Base-by-base conservation (phyloP, 192 early-diverging fungal genomes). In the Chytriomyces sp. region DNA sequence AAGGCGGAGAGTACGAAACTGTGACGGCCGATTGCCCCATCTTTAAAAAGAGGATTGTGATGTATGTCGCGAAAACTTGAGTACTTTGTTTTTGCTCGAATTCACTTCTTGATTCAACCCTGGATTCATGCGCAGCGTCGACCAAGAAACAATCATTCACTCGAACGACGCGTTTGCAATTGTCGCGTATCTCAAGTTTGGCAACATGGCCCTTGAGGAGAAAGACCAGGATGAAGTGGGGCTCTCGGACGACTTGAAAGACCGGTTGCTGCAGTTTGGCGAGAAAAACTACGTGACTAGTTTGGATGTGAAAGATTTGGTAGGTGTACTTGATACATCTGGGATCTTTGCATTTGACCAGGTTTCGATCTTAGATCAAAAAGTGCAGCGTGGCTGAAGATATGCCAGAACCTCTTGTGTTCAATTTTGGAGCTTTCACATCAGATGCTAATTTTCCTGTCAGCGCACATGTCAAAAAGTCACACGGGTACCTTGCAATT, bases 1-100 rank as follows among this genome's bases (percentile, higher is more conserved):
- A 99, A 83, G 97, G 97, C 67, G 97, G 97, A 35, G 97, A 99
- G 83, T 99, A 93, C 77, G 97, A 99, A 77, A 93, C 96, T 5
- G 87, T 98, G 65, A 95, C 94, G 0, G 77, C 97, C 48, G 96
- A 99, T 74, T 95, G 92, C 71, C 97, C 97, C 4, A 72, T 99
- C 35, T 99, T 96, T 77, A 91, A 91, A 60, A 91, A 89, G 64
- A 86, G 93, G 8, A 92, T 99, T 69, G 85, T 93, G 5, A 67
- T 96, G 93, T 93, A 84, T 86, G 90, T 77, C 4, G 35, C 35
- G 35, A 35, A 35, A 35, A 35, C 35, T 35, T 35, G 35, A 35
- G 35, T 35, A 35, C 28, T 57, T 24, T 60, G 28, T 53, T 50
- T 57, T 49, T 61, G 68, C 47, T 61, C 10, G 68, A 18, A 16